Percentiles rank a stretch among this genome's conserved stretches.
Evolutionary conservation across 805 yeast genomes (phyloP).

Genomic region (Starmerella bacillaris): DNA sequence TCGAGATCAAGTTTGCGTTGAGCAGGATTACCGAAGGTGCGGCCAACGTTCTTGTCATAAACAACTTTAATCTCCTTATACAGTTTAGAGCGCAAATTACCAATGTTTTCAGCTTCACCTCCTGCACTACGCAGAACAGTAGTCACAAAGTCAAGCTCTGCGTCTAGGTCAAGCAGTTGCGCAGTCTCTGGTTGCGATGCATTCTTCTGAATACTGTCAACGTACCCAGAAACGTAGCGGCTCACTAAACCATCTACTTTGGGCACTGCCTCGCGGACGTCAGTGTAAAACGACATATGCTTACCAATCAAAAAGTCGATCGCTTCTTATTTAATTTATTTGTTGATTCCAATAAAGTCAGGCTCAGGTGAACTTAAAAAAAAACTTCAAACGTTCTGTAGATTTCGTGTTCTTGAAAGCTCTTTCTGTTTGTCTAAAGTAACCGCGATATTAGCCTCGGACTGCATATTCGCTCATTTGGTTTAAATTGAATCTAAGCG

Average conservation of each 20-base stretch:
- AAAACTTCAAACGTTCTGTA: too few relatives aligned
- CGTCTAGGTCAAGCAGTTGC: slow-evolving; percentile 44
- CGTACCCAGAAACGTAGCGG: slow-evolving; percentile 80
- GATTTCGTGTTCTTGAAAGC: too few relatives aligned
- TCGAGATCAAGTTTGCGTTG: slow-evolving; percentile 59
- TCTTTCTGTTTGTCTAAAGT: too few relatives aligned
- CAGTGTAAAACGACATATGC: slow-evolving; percentile 20
- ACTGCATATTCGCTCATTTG: too few relatives aligned
- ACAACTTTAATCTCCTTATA: slow-evolving; percentile 31
- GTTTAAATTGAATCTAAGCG: too few relatives aligned
- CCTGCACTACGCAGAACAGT: slow-evolving; percentile 66
- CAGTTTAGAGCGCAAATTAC: slow-evolving; percentile 34
- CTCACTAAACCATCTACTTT: slow-evolving; percentile 72
- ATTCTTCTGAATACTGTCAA: slow-evolving; percentile 57
- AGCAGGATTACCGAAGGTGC: slow-evolving; percentile 51
- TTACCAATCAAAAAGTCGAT: background rate
- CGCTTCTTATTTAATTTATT: background rate
- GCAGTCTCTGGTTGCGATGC: slow-evolving; percentile 73
- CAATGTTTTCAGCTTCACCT: slow-evolving; percentile 43
- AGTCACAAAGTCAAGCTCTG: slow-evolving; percentile 52
- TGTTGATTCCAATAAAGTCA: background rate
- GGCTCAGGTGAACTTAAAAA: background rate
- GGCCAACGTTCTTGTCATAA: slow-evolving; percentile 28
- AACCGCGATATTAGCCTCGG: background rate
- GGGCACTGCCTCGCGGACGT: slow-evolving; percentile 74